Evolutionary conservation across 176 grass and related monocot genomes (phyloP), one percentile per base, ranked within the genome.

Genomic region (Oryza meridionalis): DNA sequence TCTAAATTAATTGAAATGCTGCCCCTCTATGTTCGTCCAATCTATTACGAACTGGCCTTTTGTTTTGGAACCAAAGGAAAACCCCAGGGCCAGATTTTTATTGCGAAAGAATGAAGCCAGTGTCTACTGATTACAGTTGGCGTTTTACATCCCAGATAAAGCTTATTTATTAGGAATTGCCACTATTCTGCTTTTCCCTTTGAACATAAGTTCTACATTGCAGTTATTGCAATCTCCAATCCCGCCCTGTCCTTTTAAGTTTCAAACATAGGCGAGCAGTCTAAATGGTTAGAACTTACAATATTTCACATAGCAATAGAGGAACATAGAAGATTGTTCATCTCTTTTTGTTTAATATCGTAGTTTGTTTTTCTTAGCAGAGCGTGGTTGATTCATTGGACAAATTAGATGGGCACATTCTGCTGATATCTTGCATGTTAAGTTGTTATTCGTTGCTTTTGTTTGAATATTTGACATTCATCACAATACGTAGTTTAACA

Each of bases 231-330:
- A 29, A 25, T 78, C 12, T 68, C 74, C 63, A 29, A 12, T 35
- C 17, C 11, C 44, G 21, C 11, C 26, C 0, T 5, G 4, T 0
- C 13, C 14, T 65, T 62, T 35, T 24, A 12, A 62, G 35, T 77
- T 61, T 24, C 15, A 11, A 62, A 78, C 11, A 33, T 85, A 17
- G 16, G 8, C 16, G 14, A 5, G 24, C 26, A 47, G 49, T 50
- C 50, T 47, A 71, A 22, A 22, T 78, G 53, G 25, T 77, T 85
- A 70, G 24, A 62, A 70, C 51, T 55, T 22, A 62, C 21, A 62
- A 24, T 85, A 11, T 62, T 44, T 42, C 53, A 77, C 59, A 38
- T 76, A 76, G 17, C 51, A 55, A 58, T 58, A 76, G 55, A 61
- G 58, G 75, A 77, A n/a, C 53, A 63, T 63, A 14, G 32, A 38